Evolutionary conservation across 2,329 filamentous ascomycete genomes (phyloP).

Genomic region (Teratosphaeria zuluensis): DNA sequence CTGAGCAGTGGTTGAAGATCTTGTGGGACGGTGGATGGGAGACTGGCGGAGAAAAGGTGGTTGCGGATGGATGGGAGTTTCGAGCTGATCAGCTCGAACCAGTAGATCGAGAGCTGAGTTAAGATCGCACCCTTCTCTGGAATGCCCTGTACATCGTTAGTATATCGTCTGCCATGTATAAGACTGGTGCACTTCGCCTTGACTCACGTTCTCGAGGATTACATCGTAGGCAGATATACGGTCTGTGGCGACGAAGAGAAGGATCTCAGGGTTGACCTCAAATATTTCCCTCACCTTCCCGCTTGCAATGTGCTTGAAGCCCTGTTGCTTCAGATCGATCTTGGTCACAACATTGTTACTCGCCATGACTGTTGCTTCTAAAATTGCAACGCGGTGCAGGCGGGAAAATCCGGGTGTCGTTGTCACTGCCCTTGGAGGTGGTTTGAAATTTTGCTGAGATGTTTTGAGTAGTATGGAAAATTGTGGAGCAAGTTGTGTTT

Average conservation of each 20-base stretch:
- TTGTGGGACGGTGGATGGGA: conserved; percentile 43
- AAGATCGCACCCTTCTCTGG: conserved; percentile 58
- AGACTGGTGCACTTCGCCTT: background rate
- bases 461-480: background rate
- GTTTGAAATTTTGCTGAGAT: background rate
- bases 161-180: background rate
- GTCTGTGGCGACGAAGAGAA: conserved; percentile 79
- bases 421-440: background rate
- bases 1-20: conserved; percentile 29
- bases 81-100: conserved; percentile 53
- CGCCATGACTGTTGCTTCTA: background rate
- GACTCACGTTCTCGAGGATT: conserved; percentile 62
- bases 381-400: background rate
- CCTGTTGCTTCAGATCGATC: conserved; percentile 17
- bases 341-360: conserved; percentile 8
- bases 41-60: conserved; percentile 51
- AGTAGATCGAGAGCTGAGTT: conserved; percentile 57
- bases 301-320: conserved; percentile 42
- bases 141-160: conserved; percentile 43
- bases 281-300: conserved; percentile 80
- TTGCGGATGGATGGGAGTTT: conserved; percentile 50
- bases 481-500: background rate
- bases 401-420: background rate
- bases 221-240: conserved; percentile 95
- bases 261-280: conserved; percentile 55